Conservation (phyloP, 2,329 filamentous ascomycete genomes). For the Davidsoniella australis region DNA sequence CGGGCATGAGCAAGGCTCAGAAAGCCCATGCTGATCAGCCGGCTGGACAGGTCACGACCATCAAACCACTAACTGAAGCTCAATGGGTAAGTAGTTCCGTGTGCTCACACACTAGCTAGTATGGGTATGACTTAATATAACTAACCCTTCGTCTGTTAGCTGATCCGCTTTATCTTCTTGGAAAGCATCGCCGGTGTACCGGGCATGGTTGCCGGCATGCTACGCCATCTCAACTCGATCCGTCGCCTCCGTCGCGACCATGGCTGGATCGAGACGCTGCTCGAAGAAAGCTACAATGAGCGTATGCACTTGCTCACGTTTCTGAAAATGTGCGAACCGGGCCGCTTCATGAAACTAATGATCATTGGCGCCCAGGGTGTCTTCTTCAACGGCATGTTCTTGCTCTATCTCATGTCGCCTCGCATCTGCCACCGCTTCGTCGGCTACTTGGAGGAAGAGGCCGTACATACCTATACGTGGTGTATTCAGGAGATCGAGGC, state of each 20-base stretch:
- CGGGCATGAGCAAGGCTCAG: constrained; percentile 57
- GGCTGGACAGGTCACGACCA: constrained; percentile 34
- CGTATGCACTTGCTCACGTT: constrained; percentile 88
- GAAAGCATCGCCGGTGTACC: constrained; percentile 91
- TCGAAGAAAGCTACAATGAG: constrained; percentile 85
- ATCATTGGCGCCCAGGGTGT: constrained; percentile 86
- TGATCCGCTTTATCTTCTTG: constrained; percentile 79
- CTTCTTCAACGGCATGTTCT: constrained; percentile 89
- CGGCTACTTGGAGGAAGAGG: constrained; percentile 93
- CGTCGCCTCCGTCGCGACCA: constrained; percentile 81
- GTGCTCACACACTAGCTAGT: neutral
- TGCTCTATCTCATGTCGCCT: constrained; percentile 74
- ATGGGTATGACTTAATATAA: neutral
- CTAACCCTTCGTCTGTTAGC: constrained; percentile 19
- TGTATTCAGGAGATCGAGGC: constrained; percentile 74
- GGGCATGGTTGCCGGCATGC: constrained; percentile 92
- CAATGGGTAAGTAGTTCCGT: constrained; percentile 49
- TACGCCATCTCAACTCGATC: constrained; percentile 72
- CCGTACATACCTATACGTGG: constrained; percentile 85
- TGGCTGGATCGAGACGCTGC: constrained; percentile 85
- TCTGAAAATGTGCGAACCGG: constrained; percentile 62
- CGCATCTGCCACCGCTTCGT: constrained; percentile 88
- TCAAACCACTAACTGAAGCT: constrained; percentile 55
- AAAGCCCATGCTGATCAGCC: constrained; percentile 41
- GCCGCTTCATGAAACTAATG: constrained; percentile 80